Evolutionary conservation across 140 eudicot genomes (phyloP).

Genomic region (Cichorium intybus): DNA sequence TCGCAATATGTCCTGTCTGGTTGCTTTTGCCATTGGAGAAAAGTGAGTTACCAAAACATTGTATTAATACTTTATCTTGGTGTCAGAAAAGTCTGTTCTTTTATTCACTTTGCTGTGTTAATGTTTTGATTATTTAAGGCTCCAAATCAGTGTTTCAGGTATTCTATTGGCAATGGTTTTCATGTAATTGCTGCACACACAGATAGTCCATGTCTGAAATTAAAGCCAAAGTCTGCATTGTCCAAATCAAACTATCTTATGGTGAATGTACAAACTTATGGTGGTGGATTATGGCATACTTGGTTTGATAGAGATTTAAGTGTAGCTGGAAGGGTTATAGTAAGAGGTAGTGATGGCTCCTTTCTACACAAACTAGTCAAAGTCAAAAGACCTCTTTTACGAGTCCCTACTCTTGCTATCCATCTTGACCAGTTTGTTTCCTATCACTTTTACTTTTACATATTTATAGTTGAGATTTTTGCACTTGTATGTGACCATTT

Average conservation of each 20-base stretch:
- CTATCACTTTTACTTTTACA: background rate
- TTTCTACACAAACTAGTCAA: conserved; percentile 79
- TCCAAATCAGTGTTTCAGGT: conserved; percentile 65
- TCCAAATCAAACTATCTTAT: conserved; percentile 83
- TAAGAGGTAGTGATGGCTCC: conserved; percentile 68
- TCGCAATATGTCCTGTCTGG: conserved; percentile 89
- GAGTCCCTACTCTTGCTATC: conserved; percentile 93
- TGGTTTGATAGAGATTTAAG: conserved; percentile 97
- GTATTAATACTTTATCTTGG: no score
- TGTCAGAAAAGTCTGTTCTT: no score
- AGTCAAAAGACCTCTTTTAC: conserved; percentile 75
- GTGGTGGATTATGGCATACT: conserved; percentile 98
- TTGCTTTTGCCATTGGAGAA: conserved; percentile 91
- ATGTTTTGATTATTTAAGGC: conserved; percentile 19
- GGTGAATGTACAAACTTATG: conserved; percentile 96
- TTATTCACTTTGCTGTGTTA: background rate
- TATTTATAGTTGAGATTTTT: background rate
- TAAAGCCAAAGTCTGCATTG: conserved; percentile 87
- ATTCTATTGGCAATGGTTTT: conserved; percentile 76
- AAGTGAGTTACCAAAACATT: conserved; percentile 49
- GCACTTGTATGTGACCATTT: background rate
- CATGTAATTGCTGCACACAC: conserved; percentile 97
- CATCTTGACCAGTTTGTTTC: conserved; percentile 87
- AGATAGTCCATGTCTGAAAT: conserved; percentile 91
- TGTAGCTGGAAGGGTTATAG: conserved; percentile 89